phyloP scores from a whole-genome alignment of 495 filamentous ascomycete genomes.

The Aspergillus bertholletiae region DNA sequence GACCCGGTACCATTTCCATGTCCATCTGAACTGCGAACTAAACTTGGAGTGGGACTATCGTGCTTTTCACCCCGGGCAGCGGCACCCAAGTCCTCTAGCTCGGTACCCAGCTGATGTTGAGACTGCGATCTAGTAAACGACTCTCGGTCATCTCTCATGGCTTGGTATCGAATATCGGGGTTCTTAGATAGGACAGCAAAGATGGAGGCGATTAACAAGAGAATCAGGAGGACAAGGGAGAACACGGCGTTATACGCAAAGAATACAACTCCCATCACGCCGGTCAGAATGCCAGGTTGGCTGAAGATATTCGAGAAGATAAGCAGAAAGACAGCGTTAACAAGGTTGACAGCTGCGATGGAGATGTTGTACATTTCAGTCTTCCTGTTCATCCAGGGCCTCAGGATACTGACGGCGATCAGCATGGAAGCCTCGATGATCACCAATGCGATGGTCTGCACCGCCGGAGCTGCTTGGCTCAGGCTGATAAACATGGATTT shows the following conservation, averaged over 20 bases:
- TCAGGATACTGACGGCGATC: slow-evolving; percentile 70
- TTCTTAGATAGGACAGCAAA: slow-evolving; percentile 86
- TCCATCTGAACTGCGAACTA: neutral
- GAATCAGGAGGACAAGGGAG: slow-evolving; percentile 75
- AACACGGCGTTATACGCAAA: slow-evolving; percentile 89
- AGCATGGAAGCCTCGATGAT: slow-evolving; percentile 80
- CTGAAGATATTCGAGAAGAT: slow-evolving; percentile 78
- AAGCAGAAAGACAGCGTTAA: slow-evolving; percentile 81
- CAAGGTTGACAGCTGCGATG: slow-evolving; percentile 82
- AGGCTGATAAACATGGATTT: slow-evolving; percentile 90
- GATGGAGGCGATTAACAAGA: slow-evolving; percentile 79
- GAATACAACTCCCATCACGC: slow-evolving; percentile 90
- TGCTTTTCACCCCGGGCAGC: slow-evolving; percentile 73
- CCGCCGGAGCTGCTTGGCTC: slow-evolving; percentile 62
- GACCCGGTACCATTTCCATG: neutral
- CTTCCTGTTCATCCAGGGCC: slow-evolving; percentile 98
- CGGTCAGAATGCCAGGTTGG: slow-evolving; percentile 77
- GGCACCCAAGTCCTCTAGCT: slow-evolving; percentile 86
- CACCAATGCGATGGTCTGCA: slow-evolving; percentile 80
- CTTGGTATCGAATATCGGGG: slow-evolving; percentile 90
- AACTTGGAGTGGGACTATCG: neutral
- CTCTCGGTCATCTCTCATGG: slow-evolving; percentile 89
- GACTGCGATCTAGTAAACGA: slow-evolving; percentile 96
- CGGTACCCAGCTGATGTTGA: slow-evolving; percentile 63
- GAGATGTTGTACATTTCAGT: slow-evolving; percentile 95